Base-by-base conservation (phyloP, 2,329 filamentous ascomycete species). In the Fusarium armeniacum region DNA sequence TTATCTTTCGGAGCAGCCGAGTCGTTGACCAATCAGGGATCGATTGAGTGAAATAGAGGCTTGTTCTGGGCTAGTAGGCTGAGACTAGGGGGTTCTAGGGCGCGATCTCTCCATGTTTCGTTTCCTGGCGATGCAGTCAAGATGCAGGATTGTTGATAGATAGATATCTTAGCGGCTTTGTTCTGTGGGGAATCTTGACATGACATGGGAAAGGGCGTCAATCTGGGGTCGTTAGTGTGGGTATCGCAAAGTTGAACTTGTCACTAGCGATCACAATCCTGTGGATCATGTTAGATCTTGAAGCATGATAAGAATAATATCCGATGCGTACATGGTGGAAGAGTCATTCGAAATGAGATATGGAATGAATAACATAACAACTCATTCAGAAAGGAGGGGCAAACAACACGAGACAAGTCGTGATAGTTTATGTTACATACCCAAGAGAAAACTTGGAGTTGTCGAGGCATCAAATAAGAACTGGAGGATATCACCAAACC, bases 1-100 rank as follows among this genome's bases (percentile, higher is more conserved):
- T 68, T 70, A 70, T 70, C 64, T 45, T 35, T 44, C 36, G 22
- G 47, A 22, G 56, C 41, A 20, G 53, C 58, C 52, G 63, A 15
- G 18, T 22, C 22, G 2, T 36, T 30, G 12, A 22, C 66, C 51
- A 69, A 70, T 62, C 10, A n/a, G n/a, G 38, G 2, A 12, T 3
- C 24, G 6, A 1, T 5, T 1, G 3, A 2, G n/a, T 26, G 22
- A 65, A 52, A 40, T 53, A 10, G 22, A 15, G 18, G 11, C 46
- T 13, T 38, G n/a, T 35, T 12, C 54, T 59, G 36, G 52, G 53
- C n/a, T 64, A 7, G 1, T 3, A 1, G 2, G 3, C 5, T 6
- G 20, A 6, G 18, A 33, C 60, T 56, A 69, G 5, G 13, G 13
- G 35, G 36, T 59, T 64, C 43, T 68, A 55, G 59, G 13, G 30